Evolutionary conservation across 129 eudicot genomes (phyloP).

Genomic region (Artemisia argyi): DNA sequence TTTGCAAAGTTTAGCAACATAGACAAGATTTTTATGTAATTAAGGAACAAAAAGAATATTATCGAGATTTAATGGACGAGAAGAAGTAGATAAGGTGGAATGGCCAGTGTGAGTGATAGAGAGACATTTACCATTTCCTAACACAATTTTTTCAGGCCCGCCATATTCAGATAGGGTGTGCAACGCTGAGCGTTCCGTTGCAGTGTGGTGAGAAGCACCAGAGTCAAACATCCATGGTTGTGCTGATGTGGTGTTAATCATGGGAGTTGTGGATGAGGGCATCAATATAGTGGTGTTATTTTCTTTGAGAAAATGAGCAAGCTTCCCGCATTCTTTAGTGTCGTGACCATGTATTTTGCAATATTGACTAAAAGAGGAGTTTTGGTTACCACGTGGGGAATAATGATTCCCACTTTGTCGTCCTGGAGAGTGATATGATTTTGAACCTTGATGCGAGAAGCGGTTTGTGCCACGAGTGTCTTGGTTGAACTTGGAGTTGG

Average conservation of each 20-base stretch:
- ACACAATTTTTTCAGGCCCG: neutral
- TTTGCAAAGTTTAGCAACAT: neutral
- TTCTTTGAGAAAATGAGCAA: neutral
- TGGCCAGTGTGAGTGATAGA: neutral
- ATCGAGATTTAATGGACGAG: neutral
- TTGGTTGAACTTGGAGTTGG: neutral
- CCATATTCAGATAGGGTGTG: constrained; percentile 1
- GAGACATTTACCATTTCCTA: neutral
- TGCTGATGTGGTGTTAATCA: neutral
- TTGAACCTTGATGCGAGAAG: neutral
- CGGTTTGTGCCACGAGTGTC: neutral
- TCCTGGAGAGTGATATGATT: neutral
- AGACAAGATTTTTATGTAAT: neutral
- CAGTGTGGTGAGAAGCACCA: neutral
- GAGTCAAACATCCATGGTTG: constrained; percentile 6
- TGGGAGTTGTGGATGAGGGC: neutral
- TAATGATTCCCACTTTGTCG: neutral
- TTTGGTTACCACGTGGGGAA: neutral
- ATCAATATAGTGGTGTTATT: neutral
- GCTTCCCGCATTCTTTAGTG: neutral
- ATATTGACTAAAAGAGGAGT: neutral
- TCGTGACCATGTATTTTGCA: neutral
- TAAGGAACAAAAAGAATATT: neutral
- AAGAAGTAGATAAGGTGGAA: neutral
- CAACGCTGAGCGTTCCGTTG: neutral